Evolutionary conservation across 371 early-diverging fungal species (phyloP).

Genomic region (Rhizopus sp.): DNA sequence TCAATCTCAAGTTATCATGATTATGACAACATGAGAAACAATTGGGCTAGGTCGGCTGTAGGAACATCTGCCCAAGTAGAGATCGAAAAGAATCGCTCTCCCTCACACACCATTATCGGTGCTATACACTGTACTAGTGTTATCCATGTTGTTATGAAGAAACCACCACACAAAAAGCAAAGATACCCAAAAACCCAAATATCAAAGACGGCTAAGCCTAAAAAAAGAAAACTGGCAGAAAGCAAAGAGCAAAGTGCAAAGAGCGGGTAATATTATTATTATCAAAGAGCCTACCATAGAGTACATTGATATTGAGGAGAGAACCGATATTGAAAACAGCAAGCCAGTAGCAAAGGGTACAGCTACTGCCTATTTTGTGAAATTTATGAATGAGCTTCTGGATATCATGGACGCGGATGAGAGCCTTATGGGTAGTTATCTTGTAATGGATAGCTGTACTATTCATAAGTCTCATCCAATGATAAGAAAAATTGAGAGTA

Average conservation of each 20-base stretch:
- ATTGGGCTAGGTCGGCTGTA: no score
- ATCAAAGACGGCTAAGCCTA: slow-evolving; percentile 1
- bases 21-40: no score
- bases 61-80: no score
- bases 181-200: slow-evolving; percentile 12
- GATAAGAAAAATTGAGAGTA: slow-evolving; percentile 11
- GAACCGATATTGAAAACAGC: no score
- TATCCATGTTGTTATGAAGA: no score
- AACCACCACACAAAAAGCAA: slow-evolving; percentile 13
- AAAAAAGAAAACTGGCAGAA: slow-evolving; percentile 12
- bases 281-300: no score
- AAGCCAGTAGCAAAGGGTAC: slow-evolving; percentile 12
- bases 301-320: no score
- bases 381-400: slow-evolving; percentile 18
- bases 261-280: slow-evolving; percentile 13
- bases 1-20: no score
- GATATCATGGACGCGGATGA: slow-evolving; percentile 13
- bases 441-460: slow-evolving; percentile 10
- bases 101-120: slow-evolving; percentile 18
- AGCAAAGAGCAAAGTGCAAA: slow-evolving; percentile 11
- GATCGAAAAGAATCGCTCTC: slow-evolving; percentile 8
- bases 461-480: slow-evolving; percentile 10
- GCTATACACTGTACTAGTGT: slow-evolving; percentile 20
- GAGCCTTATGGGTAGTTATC: slow-evolving; percentile 10
- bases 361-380: slow-evolving; percentile 14